phyloP scores from a whole-genome alignment of 352 stramenopile species.

The Thraustochytrium striatum region DNA sequence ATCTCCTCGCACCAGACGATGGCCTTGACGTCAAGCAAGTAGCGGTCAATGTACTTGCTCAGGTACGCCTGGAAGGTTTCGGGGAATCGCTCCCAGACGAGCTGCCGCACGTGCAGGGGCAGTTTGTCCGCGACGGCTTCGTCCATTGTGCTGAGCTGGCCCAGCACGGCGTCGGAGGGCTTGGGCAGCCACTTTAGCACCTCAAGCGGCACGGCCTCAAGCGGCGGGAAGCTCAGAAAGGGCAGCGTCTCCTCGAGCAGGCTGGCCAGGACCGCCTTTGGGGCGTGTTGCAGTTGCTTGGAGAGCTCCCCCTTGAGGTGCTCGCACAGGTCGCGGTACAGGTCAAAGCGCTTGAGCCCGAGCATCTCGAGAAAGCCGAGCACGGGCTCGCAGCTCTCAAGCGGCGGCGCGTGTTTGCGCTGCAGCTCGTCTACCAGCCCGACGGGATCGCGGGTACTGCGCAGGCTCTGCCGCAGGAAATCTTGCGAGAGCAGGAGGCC shows the following conservation, averaged over 20 bases:
- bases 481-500: slow-evolving; percentile 33
- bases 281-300: neutral
- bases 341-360: neutral
- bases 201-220: slow-evolving; percentile 9
- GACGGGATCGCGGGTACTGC: neutral
- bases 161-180: neutral
- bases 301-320: slow-evolving; percentile 34
- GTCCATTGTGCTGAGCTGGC: slow-evolving; percentile 33
- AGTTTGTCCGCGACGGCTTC: slow-evolving; percentile 11
- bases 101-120: slow-evolving; percentile 1
- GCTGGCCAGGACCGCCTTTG: neutral
- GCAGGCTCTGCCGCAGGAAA: neutral
- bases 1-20: slow-evolving; percentile 35
- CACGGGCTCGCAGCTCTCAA: slow-evolving; percentile 31
- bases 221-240: neutral
- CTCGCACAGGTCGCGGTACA: slow-evolving; percentile 12
- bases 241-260: slow-evolving; percentile 26
- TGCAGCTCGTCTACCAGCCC: slow-evolving; percentile 19
- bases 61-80: slow-evolving; percentile 23
- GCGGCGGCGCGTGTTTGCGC: neutral
- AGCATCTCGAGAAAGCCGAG: slow-evolving; percentile 20
- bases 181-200: neutral
- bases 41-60: slow-evolving; percentile 1
- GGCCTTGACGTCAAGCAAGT: slow-evolving; percentile 1
- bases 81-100: slow-evolving; percentile 31